These are phyloP conservation scores for Fraxinus sp. DNA, from an alignment of 305 asterid species.

Conservation along the genomic window DNA sequence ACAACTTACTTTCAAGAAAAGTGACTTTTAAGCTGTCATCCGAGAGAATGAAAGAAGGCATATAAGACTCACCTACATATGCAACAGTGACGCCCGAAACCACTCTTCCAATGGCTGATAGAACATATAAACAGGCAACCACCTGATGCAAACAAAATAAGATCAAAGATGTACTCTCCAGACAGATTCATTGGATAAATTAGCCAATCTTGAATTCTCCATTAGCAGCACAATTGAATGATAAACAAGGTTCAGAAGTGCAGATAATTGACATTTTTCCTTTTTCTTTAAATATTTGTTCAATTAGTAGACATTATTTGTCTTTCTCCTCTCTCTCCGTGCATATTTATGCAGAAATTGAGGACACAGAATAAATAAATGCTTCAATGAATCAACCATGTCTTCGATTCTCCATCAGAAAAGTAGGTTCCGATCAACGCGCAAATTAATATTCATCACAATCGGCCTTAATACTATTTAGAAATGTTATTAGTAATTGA, in stretches of 20 bases:
- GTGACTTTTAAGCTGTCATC: neutral
- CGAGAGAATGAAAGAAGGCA: neutral
- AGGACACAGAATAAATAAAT: neutral
- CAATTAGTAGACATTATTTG: neutral
- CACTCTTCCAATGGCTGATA: constrained; percentile 78
- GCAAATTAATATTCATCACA: neutral
- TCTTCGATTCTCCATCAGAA: neutral
- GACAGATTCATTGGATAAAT: neutral
- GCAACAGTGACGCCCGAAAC: constrained; percentile 83
- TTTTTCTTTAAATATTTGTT: neutral
- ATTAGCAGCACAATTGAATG: neutral
- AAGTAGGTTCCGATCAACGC: neutral
- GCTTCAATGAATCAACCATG: neutral
- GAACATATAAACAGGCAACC: constrained; percentile 60
- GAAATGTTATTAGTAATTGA: neutral
- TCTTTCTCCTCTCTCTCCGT: neutral
- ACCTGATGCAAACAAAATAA: constrained; percentile 45
- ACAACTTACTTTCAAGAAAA: neutral
- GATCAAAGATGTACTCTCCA: neutral
- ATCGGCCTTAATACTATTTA: neutral
- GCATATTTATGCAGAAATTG: neutral
- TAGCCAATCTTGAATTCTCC: neutral
- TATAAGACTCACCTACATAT: constrained; percentile 58
- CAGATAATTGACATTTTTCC: neutral
- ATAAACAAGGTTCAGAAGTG: neutral